A percentile compares a stretch with the other conserved stretches of the same genome.
Evolutionary conservation across 768 basidiomycete species (phyloP).

Genomic region (Hypholoma fasciculare): DNA sequence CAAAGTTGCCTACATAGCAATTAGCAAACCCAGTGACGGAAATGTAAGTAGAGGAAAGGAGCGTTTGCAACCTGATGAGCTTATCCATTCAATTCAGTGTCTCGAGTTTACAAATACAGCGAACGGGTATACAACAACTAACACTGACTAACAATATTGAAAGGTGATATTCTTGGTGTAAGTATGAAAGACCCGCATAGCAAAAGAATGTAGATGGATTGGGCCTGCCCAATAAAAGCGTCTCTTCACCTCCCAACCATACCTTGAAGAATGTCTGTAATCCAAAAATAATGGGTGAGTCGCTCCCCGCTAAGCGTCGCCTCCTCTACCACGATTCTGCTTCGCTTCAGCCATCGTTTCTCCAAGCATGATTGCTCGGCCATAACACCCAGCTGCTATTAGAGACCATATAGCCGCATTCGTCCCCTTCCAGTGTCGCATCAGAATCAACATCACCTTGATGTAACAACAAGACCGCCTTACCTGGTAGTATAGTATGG

Average conservation of each 20-base stretch:
- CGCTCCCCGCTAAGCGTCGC: slow-evolving; percentile 45
- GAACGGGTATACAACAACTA: slow-evolving; percentile 16
- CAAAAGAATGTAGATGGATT: slow-evolving; percentile 13
- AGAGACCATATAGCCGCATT: slow-evolving; percentile 82
- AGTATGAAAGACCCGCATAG: slow-evolving; percentile 15
- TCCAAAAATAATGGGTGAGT: slow-evolving; percentile 8
- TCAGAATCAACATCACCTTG: not conserved
- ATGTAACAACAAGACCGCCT: slow-evolving; percentile 13
- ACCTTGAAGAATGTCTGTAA: slow-evolving; percentile 13
- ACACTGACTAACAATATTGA: slow-evolving; percentile 10
- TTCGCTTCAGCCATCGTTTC: slow-evolving; percentile 71
- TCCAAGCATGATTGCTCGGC: slow-evolving; percentile 61
- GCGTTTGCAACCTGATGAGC: slow-evolving; percentile 2
- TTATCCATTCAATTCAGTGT: slow-evolving; percentile 19
- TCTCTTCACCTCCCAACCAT: slow-evolving; percentile 16
- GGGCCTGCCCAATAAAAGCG: slow-evolving; percentile 21
- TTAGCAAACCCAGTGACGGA: too few species aligned
- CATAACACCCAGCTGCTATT: slow-evolving; percentile 68
- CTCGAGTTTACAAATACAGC: slow-evolving; percentile 15
- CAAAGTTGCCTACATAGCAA: too few species aligned
- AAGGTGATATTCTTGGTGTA: slow-evolving; percentile 4
- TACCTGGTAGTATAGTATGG: slow-evolving; percentile 79
- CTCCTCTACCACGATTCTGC: slow-evolving; percentile 58
- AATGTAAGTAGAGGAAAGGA: not conserved
- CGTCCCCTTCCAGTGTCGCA: slow-evolving; percentile 58